Percentiles rank a stretch among this genome's conserved stretches.
These are phyloP conservation scores for Limtongozyma cylindracea DNA, from an alignment of 805 yeast genomes.

Conservation along the genomic window DNA sequence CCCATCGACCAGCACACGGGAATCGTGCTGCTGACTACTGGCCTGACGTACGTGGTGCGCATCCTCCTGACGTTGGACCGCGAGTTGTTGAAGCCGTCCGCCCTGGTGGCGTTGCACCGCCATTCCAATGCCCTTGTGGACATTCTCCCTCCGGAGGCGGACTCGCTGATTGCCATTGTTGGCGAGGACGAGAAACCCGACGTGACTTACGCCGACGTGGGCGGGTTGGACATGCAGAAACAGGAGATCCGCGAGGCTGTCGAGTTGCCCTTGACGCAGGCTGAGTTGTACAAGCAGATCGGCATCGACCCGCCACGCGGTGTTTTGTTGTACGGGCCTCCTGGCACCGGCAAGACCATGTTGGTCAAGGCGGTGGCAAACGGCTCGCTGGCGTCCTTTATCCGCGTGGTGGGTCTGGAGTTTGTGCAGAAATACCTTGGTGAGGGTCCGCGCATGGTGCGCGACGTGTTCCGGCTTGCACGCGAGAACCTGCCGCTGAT, in stretches of 20 bases:
- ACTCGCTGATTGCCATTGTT: slow-evolving; percentile 82
- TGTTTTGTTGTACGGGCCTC: slow-evolving; percentile 94
- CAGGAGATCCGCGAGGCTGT: slow-evolving; percentile 98
- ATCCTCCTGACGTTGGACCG: slow-evolving; percentile 86
- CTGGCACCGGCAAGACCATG: slow-evolving; percentile 99
- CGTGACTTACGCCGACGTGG: slow-evolving; percentile 90
- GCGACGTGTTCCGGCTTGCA: slow-evolving; percentile 93
- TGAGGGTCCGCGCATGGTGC: slow-evolving; percentile 98
- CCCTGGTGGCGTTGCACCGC: slow-evolving; percentile 93
- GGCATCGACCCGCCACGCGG: slow-evolving; percentile 99
- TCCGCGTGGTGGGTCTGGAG: slow-evolving; percentile 94
- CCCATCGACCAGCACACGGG: slow-evolving; percentile 95
- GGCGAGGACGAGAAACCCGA: slow-evolving; percentile 87
- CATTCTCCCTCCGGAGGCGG: slow-evolving; percentile 96
- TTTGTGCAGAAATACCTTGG: slow-evolving; percentile 96
- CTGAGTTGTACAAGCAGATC: slow-evolving; percentile 86
- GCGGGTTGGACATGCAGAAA: slow-evolving; percentile 97
- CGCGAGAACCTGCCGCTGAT: slow-evolving; percentile 94
- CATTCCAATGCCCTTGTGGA: slow-evolving; percentile 96
- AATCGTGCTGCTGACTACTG: slow-evolving; percentile 92
- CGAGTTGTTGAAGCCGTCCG: slow-evolving; percentile 80
- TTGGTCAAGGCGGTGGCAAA: slow-evolving; percentile 97
- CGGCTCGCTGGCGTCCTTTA: slow-evolving; percentile 84
- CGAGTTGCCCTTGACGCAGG: slow-evolving; percentile 87
- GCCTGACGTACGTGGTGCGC: slow-evolving; percentile 90